phyloP scores from a whole-genome alignment of 1,139 yeast genomes.

The Nakaseomyces glabratus region DNA sequence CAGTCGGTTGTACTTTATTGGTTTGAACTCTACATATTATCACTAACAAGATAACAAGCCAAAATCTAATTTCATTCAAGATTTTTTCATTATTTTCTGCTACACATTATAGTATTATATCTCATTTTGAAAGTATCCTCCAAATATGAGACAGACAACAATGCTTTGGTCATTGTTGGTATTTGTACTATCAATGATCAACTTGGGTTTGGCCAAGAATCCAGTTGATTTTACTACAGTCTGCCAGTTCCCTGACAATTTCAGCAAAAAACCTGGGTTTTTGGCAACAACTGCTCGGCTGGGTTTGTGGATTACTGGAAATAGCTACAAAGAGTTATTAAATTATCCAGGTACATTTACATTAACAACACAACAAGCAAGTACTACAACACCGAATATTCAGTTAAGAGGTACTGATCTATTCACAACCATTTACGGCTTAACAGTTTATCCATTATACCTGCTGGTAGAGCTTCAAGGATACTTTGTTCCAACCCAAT shows the following conservation, averaged over 20 bases:
- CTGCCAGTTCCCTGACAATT: conserved; percentile 3
- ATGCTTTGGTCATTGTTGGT: too few relatives aligned
- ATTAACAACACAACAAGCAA: neutral
- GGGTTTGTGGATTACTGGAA: neutral
- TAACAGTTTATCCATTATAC: conserved; percentile 15
- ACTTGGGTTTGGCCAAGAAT: too few relatives aligned
- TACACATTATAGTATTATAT: too few relatives aligned
- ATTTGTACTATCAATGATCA: too few relatives aligned
- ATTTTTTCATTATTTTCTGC: too few relatives aligned
- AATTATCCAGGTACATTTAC: conserved; percentile 1
- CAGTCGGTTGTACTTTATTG: too few relatives aligned
- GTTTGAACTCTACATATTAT: too few relatives aligned
- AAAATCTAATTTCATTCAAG: too few relatives aligned
- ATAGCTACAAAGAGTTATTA: neutral
- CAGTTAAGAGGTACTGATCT: neutral
- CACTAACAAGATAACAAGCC: too few relatives aligned
- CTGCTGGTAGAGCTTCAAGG: conserved; percentile 7
- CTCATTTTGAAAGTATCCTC: too few relatives aligned
- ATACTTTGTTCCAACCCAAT: conserved; percentile 7
- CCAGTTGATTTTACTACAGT: neutral
- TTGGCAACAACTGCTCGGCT: neutral
- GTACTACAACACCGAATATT: conserved; percentile 2
- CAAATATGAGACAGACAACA: too few relatives aligned
- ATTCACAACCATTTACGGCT: conserved; percentile 3
- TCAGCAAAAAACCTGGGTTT: neutral